phyloP scores from a whole-genome alignment of 768 basidiomycete genomes.

The Termitomyces sp. region DNA sequence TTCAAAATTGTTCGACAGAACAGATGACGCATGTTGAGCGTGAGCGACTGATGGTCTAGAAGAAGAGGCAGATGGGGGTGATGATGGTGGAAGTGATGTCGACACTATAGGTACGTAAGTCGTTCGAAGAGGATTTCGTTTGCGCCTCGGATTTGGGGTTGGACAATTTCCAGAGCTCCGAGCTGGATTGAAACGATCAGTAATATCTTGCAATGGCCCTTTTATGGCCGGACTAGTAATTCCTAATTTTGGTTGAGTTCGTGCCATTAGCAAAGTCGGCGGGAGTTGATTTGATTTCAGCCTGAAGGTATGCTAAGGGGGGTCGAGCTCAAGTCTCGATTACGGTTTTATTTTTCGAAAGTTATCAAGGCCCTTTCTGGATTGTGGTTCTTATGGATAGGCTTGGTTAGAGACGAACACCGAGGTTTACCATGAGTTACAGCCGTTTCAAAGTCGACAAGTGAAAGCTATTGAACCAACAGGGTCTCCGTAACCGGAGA shows the following conservation, averaged over 20 bases:
- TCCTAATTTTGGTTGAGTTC: neutral
- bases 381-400: too few species aligned
- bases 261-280: neutral
- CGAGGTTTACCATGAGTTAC: too few species aligned
- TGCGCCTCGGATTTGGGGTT: constrained; percentile 1
- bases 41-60: neutral
- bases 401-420: too few species aligned
- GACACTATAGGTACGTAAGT: neutral
- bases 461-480: too few species aligned
- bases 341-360: too few species aligned
- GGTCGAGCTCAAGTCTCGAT: too few species aligned
- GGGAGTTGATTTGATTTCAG: too few species aligned
- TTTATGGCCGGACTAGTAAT: neutral
- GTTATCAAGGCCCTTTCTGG: too few species aligned
- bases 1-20: neutral
- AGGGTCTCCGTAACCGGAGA: too few species aligned
- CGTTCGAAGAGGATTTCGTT: neutral
- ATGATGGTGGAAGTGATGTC: constrained; percentile 13
- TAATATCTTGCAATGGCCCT: constrained; percentile 14
- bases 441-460: too few species aligned
- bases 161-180: neutral
- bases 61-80: constrained; percentile 11
- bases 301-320: too few species aligned
- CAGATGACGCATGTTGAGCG: neutral
- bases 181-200: constrained; percentile 6